These are phyloP conservation scores for Verbena officinalis DNA, from an alignment of 257 asterid species.

Conservation along the genomic window DNA sequence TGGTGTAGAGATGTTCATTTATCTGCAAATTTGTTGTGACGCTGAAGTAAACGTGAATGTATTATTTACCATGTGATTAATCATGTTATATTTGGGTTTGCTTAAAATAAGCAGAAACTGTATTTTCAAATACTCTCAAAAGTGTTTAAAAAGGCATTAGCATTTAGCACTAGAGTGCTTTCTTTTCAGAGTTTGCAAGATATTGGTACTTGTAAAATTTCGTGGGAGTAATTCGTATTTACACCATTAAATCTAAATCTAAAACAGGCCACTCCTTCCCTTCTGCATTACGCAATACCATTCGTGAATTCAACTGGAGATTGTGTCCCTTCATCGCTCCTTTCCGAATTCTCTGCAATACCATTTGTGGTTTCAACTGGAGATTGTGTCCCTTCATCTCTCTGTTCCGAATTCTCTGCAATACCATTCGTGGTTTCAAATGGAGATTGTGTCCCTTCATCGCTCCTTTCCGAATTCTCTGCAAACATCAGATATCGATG, in stretches of 20 bases:
- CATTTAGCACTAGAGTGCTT: slow-evolving; percentile 18
- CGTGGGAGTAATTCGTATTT: too few species aligned
- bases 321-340: slow-evolving; percentile 2
- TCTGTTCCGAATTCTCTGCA: too few species aligned
- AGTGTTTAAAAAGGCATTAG: slow-evolving; percentile 18
- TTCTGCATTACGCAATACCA: slow-evolving; percentile 18
- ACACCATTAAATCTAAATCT: too few species aligned
- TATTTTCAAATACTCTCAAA: slow-evolving; percentile 11
- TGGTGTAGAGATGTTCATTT: slow-evolving; percentile 15
- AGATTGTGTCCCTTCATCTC: not conserved
- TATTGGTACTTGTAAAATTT: too few species aligned
- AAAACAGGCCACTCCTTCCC: slow-evolving; percentile 36
- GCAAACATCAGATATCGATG: too few species aligned
- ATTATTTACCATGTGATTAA: not conserved
- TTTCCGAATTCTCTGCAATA: slow-evolving; percentile 31
- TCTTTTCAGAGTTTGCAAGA: not conserved
- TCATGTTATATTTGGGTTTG: too few species aligned
- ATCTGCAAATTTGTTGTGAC: not conserved
- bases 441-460: too few species aligned
- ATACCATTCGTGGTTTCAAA: too few species aligned
- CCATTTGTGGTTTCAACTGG: not conserved
- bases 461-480: too few species aligned
- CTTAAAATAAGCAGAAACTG: too few species aligned
- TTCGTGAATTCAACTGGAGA: not conserved
- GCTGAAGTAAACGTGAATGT: not conserved